Conservation (phyloP, 1,284 basidiomycete genomes). For the Ustilago vetiveriae region DNA sequence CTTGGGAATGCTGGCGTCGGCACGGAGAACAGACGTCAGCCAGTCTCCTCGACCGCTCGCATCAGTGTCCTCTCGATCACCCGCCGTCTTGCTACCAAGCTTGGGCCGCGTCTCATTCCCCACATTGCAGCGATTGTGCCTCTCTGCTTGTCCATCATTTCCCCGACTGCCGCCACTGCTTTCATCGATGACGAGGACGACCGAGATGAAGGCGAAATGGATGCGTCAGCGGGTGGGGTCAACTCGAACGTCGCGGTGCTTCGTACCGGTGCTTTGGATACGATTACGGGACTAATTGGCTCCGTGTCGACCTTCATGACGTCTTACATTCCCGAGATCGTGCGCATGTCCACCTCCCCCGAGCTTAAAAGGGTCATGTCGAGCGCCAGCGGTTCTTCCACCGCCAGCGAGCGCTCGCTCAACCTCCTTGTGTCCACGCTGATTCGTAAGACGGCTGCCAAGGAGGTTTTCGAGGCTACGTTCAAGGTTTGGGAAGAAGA, state of each 20-base stretch:
- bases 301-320: constrained; percentile 64
- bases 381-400: constrained; percentile 37
- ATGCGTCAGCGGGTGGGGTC: constrained; percentile 3
- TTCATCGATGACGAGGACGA: constrained; percentile 3
- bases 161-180: constrained; percentile 6
- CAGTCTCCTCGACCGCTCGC: too few relatives aligned
- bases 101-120: constrained; percentile 63
- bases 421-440: constrained; percentile 34
- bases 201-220: constrained; percentile 5
- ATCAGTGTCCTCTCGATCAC: too few relatives aligned
- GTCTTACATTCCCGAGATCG: constrained; percentile 34
- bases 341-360: constrained; percentile 43
- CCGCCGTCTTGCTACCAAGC: constrained; percentile 41
- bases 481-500: constrained; percentile 54
- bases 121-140: constrained; percentile 56
- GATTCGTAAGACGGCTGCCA: constrained; percentile 36
- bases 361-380: constrained; percentile 36
- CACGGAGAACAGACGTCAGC: too few relatives aligned
- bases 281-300: constrained; percentile 53
- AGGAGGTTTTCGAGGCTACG: constrained; percentile 44
- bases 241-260: constrained; percentile 36
- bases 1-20: constrained; percentile 37
- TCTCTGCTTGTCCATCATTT: constrained; percentile 30
- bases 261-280: constrained; percentile 49
- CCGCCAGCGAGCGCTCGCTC: constrained; percentile 39